Evolutionary conservation across 306 rosid genomes (phyloP).

Genomic region (Vicia villosa): DNA sequence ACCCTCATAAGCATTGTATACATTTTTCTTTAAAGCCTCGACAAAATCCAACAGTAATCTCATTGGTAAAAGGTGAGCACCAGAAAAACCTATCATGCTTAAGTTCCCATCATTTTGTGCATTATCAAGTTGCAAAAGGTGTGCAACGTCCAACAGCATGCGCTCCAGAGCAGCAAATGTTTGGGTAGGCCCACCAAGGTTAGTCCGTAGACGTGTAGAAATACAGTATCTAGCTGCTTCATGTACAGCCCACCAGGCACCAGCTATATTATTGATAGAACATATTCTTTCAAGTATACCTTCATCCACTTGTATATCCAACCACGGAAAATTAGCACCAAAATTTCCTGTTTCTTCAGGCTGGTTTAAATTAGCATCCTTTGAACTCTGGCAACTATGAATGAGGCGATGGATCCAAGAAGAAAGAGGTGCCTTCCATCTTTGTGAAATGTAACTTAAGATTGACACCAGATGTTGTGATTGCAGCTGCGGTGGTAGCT

Average conservation of each 20-base stretch:
- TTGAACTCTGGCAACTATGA: constrained; percentile 72
- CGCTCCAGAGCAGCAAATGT: constrained; percentile 94
- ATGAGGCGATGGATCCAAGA: constrained; percentile 94
- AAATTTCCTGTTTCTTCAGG: constrained; percentile 68
- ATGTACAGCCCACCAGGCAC: constrained; percentile 95
- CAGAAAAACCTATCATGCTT: constrained; percentile 90
- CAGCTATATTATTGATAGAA: constrained; percentile 82
- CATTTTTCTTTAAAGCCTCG: constrained; percentile 92
- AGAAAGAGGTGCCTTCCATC: constrained; percentile 95
- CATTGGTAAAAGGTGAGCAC: constrained; percentile 95
- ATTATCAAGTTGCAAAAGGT: constrained; percentile 79
- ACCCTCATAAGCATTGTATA: constrained; percentile 94
- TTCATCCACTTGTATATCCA: constrained; percentile 77
- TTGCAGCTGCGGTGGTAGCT: constrained; percentile 77
- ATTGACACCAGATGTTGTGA: constrained; percentile 88
- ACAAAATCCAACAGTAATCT: constrained; percentile 84
- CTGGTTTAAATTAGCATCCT: constrained; percentile 58
- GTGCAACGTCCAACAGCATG: constrained; percentile 93
- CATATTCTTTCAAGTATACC: constrained; percentile 68
- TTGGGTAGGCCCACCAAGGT: constrained; percentile 98
- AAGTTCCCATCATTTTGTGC: constrained; percentile 90
- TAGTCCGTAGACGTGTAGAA: constrained; percentile 81
- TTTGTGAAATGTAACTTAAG: constrained; percentile 88
- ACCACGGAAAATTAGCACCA: constrained; percentile 59
- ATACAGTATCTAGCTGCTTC: constrained; percentile 95